Percentiles rank a stretch among this genome's conserved stretches.
Conservation (phyloP, 163 green algal genomes). For the Smithsoniella earleae region DNA sequence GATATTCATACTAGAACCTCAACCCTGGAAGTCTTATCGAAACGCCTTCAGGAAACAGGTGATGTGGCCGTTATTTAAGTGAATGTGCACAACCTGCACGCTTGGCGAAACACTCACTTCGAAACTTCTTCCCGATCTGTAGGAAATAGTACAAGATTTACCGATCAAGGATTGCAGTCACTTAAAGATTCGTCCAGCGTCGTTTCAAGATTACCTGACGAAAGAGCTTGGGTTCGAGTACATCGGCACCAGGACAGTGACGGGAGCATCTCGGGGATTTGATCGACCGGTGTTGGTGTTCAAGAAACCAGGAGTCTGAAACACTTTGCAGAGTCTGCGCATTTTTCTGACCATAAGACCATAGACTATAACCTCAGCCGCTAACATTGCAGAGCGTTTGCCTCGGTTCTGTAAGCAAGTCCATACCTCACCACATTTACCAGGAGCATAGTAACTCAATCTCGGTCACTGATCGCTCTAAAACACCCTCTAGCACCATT, state of each 20-base stretch:
- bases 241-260: not conserved
- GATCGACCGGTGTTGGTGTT: not conserved
- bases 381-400: too few species aligned
- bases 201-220: constrained; percentile 8
- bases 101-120: too few species aligned
- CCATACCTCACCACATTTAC: too few species aligned
- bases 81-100: too few species aligned
- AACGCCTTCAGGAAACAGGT: constrained; percentile 55
- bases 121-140: not conserved
- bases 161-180: constrained; percentile 7
- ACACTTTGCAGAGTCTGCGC: too few species aligned
- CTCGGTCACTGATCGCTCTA: too few species aligned
- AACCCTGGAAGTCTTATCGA: constrained; percentile 81
- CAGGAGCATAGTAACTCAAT: too few species aligned
- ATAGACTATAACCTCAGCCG: too few species aligned
- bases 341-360: too few species aligned
- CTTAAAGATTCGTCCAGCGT: not conserved
- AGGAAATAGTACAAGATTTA: not conserved
- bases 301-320: not conserved
- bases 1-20: constrained; percentile 79
- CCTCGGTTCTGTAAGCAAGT: too few species aligned
- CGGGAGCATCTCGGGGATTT: not conserved
- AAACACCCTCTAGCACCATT: too few species aligned
- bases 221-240: not conserved
- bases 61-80: too few species aligned